Base-by-base conservation (phyloP, 768 basidiomycete species). In the Kwoniella shandongensis region DNA sequence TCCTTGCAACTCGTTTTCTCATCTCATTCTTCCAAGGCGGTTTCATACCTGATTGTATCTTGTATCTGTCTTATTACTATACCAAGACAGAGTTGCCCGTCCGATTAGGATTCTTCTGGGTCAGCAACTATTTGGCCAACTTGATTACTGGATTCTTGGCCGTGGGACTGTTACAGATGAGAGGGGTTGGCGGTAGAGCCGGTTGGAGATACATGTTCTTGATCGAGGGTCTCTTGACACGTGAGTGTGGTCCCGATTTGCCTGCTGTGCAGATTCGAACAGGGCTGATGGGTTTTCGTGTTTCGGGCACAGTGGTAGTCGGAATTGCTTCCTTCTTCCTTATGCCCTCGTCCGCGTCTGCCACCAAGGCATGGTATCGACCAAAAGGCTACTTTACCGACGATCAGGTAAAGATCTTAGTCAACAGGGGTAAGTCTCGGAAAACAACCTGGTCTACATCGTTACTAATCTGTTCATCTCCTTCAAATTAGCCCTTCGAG, bases 1-100 rank as follows among this genome's bases (percentile, higher is more conserved):
- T 86, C 73, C 74, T 87, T 32, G 80, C 80, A 12, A 82, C 81
- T 47, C 78, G 84, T 17, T 60, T 60, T 41, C 39, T 60, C 15
- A 60, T 60, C 15, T 58, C 72, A 1, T 82, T 86, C 62, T 76
- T 84, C 53, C 83, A 85, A 75, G 86, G 85, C 18, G 84, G 57
- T 11, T 75, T 75, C 51, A 71, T 69, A 50, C 82, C 84, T 0
- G 85, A 86, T 59, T 73, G 84, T 17, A 81, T 87, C 20, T 76
- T 87, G 2, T 87, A 85, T 64, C 77, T 86, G 2, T 84, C 82
- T 0, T 86, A 86, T 63, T 86, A 81, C 65, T 86, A 85, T 72
- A 85, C 83, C 2, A 51, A 62, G n/a, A 42, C 55, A 1, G 68
- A 69, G 46, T 58, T 70, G 18, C 57, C 68, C 5, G 63, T 67